Base-by-base conservation (phyloP, 192 early-diverging fungal genomes). In the Phlyctochytrium planicorne region DNA sequence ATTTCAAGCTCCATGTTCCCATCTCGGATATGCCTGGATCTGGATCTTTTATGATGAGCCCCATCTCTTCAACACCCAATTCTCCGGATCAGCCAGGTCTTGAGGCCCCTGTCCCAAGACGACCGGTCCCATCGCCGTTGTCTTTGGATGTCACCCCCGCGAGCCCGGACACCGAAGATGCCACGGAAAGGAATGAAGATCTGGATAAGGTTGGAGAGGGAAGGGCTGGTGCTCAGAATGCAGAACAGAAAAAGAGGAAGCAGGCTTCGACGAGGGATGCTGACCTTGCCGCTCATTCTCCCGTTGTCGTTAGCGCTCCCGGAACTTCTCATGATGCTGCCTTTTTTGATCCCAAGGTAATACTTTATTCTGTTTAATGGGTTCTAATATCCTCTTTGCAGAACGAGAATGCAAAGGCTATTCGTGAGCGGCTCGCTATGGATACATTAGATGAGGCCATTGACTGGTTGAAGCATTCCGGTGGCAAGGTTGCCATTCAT, bases 391-490 rank as follows among this genome's bases (percentile, higher is more conserved):
- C n/a, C n/a, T n/a, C n/a, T n/a, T n/a, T n/a, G n/a, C n/a, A 89
- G 77, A 98, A 98, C 74, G 72, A 73, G 4, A 78, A 91, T 34
- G 92, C 90, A 52, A 82, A 84, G 31, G 78, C 82, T 32, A 71
- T 92, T 25, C 87, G 97, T 61, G 95, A 98, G 69, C 83, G 92
- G 47, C 68, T 98, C 0, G 96, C 95, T 3, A 76, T 96, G 67
- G 94, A 96, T 27, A 92, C 91, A 2, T 77, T 98, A 60, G 95
- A 97, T 31, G 95, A 98, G 67, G 75, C 93, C 2, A 85, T 98
- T 69, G 68, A 83, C 2, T 98, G 97, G 97, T 77, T 98, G 40
- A 88, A 92, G 59, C 75, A 78, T 10, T 93, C 90, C 63, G 77
- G 74, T 25, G 93, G 92, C 10, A 91, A 94, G 60, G 91, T 97